These are phyloP conservation scores for Homolaphlyctis polyrhiza DNA, from an alignment of 371 early-diverging fungal genomes.

Conservation along the genomic window DNA sequence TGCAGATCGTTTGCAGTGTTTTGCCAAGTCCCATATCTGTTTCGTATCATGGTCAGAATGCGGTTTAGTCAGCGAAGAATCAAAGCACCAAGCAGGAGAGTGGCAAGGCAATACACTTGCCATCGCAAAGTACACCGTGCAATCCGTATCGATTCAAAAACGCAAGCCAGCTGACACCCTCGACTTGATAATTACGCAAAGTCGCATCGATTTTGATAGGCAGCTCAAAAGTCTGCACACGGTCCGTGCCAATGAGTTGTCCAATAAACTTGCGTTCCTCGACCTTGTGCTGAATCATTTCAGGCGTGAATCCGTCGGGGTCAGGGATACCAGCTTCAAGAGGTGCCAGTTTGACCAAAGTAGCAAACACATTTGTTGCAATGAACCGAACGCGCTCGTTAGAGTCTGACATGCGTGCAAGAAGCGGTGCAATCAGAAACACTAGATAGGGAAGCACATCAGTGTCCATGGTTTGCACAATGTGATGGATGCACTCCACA, in stretches of 20 bases:
- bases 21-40: conserved; percentile 99
- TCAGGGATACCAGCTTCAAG: conserved; percentile 79
- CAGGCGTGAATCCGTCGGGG: conserved; percentile 77
- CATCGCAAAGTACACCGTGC: conserved; percentile 98
- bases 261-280: conserved; percentile 86
- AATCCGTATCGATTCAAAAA: conserved; percentile 93
- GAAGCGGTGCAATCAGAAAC: conserved; percentile 92
- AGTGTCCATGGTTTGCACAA: conserved; percentile 30
- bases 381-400: conserved; percentile 84
- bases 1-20: conserved; percentile 96
- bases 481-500: conserved; percentile 65
- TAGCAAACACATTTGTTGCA: conserved; percentile 89
- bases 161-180: conserved; percentile 97
- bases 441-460: conserved; percentile 86
- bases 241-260: conserved; percentile 84
- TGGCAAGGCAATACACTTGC: conserved; percentile 40
- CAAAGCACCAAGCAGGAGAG: conserved; percentile 1
- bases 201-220: conserved; percentile 90
- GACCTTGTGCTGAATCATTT: conserved; percentile 70
- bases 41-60: conserved; percentile 21
- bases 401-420: conserved; percentile 95
- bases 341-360: conserved; percentile 89
- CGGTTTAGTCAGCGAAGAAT: neutral
- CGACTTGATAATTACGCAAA: conserved; percentile 92
- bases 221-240: conserved; percentile 79